Base-by-base conservation (phyloP, 257 asterid species). In the Penstemon eatonii region DNA sequence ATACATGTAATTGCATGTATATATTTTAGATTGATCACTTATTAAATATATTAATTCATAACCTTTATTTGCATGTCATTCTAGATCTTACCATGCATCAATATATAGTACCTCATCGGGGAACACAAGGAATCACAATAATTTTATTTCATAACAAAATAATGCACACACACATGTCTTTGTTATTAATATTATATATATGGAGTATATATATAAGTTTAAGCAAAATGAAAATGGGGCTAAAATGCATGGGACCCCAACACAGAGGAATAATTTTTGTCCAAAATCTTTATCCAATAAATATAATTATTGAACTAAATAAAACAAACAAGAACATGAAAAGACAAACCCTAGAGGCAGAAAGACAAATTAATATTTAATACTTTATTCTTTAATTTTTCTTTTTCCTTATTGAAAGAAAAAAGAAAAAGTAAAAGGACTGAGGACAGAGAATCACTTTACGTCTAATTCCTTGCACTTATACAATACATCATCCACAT, bases 361-460 rank as follows among this genome's bases (percentile, higher is more conserved):
- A 73, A 66, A 76, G 83, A 81, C 83, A 81, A 78, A n/a, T n/a
- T n/a, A n/a, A 78, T 67, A 75, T 60, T 15, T 50, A 64, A 75
- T 73, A 52, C 60, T 45, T 58, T 58, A 62, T 76, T 60, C 58
- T 62, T 66, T 63, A 18, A 47, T 55, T 57, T 47, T 63, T n/a
- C 25, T 13, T 44, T 54, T 33, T 13, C 19, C 45, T 57, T 51
- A 65, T 67, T 57, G 19, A 40, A 10, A n/a, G 33, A 40, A 51
- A 53, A 10, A 66, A 44, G 8, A 11, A 77, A 68, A 81, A 80
- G 70, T 80, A 38, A 41, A 79, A 75, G 72, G 69, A 78, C 68
- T 67, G 67, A 70, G 63, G 77, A 76, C 79, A 76, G 81, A 70
- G 76, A 45, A 60, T 69, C 84, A 58, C 85, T 81, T 81, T 78